Percentiles rank a stretch among this genome's conserved stretches.
Evolutionary conservation across 2,329 filamentous ascomycete species (phyloP).

Genomic region (Epichloe brachyelytri): DNA sequence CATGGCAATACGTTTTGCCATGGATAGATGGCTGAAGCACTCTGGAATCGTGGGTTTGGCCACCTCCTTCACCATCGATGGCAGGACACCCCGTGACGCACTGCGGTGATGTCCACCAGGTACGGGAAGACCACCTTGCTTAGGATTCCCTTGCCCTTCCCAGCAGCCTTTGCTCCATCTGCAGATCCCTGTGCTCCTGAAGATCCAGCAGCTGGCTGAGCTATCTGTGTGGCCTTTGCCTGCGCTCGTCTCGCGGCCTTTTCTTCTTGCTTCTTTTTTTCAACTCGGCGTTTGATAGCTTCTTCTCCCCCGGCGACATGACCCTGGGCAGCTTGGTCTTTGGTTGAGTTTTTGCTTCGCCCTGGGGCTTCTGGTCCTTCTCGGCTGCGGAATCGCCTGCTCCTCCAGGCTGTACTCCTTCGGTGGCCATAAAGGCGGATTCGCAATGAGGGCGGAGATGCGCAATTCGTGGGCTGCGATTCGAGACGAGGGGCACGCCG

Average conservation of each 20-base stretch:
- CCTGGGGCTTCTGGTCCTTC: constrained; percentile 13
- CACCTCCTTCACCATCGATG: constrained; percentile 30
- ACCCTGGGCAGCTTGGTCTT: constrained; percentile 8
- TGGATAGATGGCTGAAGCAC: constrained; percentile 73
- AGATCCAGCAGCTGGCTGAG: constrained; percentile 17
- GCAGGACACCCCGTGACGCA: constrained; percentile 17
- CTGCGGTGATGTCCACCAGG: constrained; percentile 22
- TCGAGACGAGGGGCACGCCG: background rate
- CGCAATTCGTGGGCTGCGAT: background rate
- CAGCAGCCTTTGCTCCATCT: constrained; percentile 23
- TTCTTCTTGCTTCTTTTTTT: constrained; percentile 87
- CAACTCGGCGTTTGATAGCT: constrained; percentile 62
- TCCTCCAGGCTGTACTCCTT: constrained; percentile 18
- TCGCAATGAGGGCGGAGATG: background rate
- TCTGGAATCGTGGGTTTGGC: constrained; percentile 50
- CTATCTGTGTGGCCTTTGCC: constrained; percentile 43
- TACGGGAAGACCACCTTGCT: constrained; percentile 28
- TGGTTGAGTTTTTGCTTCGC: constrained; percentile 9
- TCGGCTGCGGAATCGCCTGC: constrained; percentile 13
- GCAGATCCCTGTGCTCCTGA: constrained; percentile 17
- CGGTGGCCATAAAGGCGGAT: constrained; percentile 17
- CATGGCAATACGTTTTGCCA: constrained; percentile 43
- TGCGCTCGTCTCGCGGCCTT: constrained; percentile 76
- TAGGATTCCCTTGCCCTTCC: constrained; percentile 34
- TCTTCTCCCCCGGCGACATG: constrained; percentile 26